These are phyloP conservation scores for Neltuma alba DNA, from an alignment of 306 rosid species.

Conservation along the genomic window DNA sequence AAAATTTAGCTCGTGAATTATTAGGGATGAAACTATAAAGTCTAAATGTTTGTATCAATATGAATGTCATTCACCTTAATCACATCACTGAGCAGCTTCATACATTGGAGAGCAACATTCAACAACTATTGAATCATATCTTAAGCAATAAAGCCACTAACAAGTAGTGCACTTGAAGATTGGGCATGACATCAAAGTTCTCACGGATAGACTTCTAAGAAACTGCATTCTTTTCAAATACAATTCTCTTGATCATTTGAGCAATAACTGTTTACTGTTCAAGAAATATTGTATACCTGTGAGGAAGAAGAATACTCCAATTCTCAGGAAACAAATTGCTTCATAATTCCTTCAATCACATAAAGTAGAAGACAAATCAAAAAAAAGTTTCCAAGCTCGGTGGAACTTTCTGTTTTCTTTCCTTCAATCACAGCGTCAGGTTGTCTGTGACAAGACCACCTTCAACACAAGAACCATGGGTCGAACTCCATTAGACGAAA, in stretches of 20 bases:
- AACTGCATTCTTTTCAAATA: neutral
- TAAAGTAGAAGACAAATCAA: neutral
- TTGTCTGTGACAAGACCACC: too few relatives aligned
- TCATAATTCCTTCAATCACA: conserved; percentile 55
- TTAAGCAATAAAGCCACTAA: too few relatives aligned
- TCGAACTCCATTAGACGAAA: too few relatives aligned
- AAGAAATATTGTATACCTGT: conserved; percentile 45
- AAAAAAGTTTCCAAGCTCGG: neutral
- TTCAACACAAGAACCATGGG: too few relatives aligned
- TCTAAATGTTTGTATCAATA: neutral
- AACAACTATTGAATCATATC: too few relatives aligned
- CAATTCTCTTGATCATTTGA: neutral
- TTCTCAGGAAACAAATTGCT: conserved; percentile 59
- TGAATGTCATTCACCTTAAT: neutral
- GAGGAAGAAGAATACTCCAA: conserved; percentile 64
- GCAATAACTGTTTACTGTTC: conserved; percentile 1
- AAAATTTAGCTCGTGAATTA: neutral
- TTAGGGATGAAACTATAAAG: neutral
- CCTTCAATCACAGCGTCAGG: too few relatives aligned
- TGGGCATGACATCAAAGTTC: neutral
- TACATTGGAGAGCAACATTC: too few relatives aligned
- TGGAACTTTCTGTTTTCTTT: too few relatives aligned
- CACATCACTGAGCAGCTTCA: too few relatives aligned
- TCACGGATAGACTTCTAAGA: neutral
- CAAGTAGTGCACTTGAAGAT: neutral